Conservation (phyloP, 2,329 filamentous ascomycete species). For the Fusarium nisikadoi region DNA sequence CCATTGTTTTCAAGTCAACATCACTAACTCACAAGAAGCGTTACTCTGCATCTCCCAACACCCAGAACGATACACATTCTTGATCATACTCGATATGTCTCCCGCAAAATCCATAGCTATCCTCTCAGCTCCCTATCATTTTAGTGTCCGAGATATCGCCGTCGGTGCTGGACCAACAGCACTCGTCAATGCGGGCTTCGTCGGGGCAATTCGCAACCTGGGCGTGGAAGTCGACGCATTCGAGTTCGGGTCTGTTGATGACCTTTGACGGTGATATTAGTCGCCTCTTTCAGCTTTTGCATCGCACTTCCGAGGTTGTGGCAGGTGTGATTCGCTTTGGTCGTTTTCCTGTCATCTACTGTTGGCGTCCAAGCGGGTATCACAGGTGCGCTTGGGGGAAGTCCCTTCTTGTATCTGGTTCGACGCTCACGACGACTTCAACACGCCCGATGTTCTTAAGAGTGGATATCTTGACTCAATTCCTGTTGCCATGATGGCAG, state of each 20-base stretch:
- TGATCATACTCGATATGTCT: background rate
- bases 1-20: background rate
- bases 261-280: conserved; percentile 5
- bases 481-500: conserved; percentile 43
- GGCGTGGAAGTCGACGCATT: background rate
- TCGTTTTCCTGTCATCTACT: background rate
- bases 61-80: background rate
- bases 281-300: conserved; percentile 6
- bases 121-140: background rate
- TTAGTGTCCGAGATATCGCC: background rate
- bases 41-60: background rate
- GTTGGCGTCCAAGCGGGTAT: conserved; percentile 47
- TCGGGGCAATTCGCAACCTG: background rate
- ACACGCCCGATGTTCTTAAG: conserved; percentile 41
- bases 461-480: conserved; percentile 46
- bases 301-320: background rate
- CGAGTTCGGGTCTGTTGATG: background rate
- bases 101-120: background rate
- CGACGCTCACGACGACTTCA: conserved; percentile 56
- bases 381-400: background rate
- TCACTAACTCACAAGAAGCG: background rate
- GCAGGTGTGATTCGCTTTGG: background rate
- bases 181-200: background rate
- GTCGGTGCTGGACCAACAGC: background rate
- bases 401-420: conserved; percentile 53